phyloP scores from a whole-genome alignment of 352 stramenopile species.

The Thalassiosira mediterranea region DNA sequence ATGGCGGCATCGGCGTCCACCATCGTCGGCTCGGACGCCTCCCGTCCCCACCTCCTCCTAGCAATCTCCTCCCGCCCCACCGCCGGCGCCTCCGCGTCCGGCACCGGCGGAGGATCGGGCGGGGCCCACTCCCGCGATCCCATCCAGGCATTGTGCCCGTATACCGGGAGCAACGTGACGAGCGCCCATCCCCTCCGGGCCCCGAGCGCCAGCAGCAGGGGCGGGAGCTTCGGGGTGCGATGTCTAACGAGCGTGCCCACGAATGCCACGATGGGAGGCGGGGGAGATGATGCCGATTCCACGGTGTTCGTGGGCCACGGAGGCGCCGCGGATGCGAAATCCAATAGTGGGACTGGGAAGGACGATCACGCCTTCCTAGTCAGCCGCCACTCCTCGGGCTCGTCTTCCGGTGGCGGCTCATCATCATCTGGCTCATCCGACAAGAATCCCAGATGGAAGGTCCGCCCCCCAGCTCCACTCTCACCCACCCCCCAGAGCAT shows the following conservation, averaged over 20 bases:
- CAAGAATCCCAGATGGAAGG: constrained; percentile 41
- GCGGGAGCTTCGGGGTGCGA: constrained; percentile 29
- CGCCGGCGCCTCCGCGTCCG: neutral
- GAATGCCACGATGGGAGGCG: neutral
- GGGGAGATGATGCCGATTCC: constrained; percentile 14
- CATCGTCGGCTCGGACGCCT: neutral
- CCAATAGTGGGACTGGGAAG: neutral
- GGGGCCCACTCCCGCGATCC: constrained; percentile 17
- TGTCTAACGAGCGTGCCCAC: constrained; percentile 22
- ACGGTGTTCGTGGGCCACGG: constrained; percentile 37
- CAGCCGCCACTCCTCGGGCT: neutral
- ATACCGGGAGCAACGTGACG: constrained; percentile 41
- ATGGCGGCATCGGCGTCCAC: no score
- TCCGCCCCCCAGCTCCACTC: constrained; percentile 33
- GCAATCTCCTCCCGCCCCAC: constrained; percentile 24
- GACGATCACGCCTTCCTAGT: constrained; percentile 45
- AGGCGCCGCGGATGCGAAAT: constrained; percentile 4
- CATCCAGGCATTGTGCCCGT: constrained; percentile 46
- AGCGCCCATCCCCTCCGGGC: constrained; percentile 16
- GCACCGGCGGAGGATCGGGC: neutral
- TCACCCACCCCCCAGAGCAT: constrained; percentile 29
- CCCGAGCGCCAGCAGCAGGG: constrained; percentile 2
- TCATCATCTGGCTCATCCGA: no score
- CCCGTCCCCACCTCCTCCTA: constrained; percentile 22
- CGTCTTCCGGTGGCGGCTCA: constrained; percentile 11